Evolutionary conservation across 2,329 filamentous ascomycete genomes (phyloP), one percentile per base, ranked within the genome.

Genomic region (Mycosphaerella sp.): DNA sequence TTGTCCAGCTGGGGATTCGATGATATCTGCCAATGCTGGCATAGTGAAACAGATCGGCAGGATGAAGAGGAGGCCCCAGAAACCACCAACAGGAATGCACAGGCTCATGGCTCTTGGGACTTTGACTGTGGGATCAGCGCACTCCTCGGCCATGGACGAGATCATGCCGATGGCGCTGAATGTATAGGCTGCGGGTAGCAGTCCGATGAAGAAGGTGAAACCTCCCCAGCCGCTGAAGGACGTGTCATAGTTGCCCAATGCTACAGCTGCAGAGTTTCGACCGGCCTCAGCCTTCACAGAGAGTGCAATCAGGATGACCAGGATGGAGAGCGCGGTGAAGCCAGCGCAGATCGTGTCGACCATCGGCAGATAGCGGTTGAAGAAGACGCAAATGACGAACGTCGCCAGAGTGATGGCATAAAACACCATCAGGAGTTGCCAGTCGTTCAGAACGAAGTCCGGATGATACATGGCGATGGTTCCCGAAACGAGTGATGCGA

Each of bases 391-490:
- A 48, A 87, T 79, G 41, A 79, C 62, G 57, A 87, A 81, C 54
- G 79, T 82, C 16, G 82, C 59, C 1, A 88, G 60, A 16, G 82
- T 86, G 56, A 88, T 75, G 43, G 72, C 84, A 59, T 86, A 77
- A 70, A 89, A 88, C 56, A 87, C 81, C 17, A 89, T 72, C 52
- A 86, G 81, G 14, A 86, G 73, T 66, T 89, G 84, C 74, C 84
- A 89, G 25, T 73, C 65, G 39, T 73, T 75, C 41, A 77, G 69
- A 0, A 63, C 69, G 64, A 76, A 80, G 51, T 76, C 71, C 0
- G 77, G 75, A 47, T 79, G 73, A 58, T 76, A 82, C 58, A 82
- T 74, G 30, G 71, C 72, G 53, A 77, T 69, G 32, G 79, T 68
- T 61, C 55, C 60, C 12, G 53, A 49, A 30, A 81, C 68, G 41